Evolutionary conservation across 257 asterid genomes (phyloP), one percentile per base, ranked within the genome.

Genomic region (Petrea volubilis): DNA sequence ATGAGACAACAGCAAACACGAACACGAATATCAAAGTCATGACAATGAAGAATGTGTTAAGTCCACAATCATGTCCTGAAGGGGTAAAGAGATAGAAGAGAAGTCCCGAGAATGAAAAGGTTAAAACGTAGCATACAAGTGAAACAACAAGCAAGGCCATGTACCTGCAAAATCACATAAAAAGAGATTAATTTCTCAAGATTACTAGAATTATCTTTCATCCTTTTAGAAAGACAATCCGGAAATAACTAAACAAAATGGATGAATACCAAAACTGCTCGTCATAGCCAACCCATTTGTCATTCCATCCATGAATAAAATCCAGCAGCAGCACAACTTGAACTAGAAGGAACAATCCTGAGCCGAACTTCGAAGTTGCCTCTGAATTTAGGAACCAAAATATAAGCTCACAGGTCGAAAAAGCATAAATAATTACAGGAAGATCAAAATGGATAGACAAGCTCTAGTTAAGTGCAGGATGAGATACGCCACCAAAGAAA

Each of bases 221-320:
- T 51, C 21, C 41, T 40, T 21, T 61, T 47, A 2, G 33, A 25
- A 12, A 23, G 18, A 11, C n/a, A n/a, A 68, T 56, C 4, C 11
- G 17, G 15, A 72, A 47, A 46, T 20, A 29, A 59, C 33, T 38
- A 51, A 50, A 66, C 14, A 62, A 52, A 57, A 67, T 24, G 14
- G 47, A 63, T 21, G 57, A 75, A 87, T 79, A 93, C 98, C 98
- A 93, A 77, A 93, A 93, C 62, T 90, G 82, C 80, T 90, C 98
- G 57, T 90, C 96, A 44, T 90, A 93, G 68, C 97, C 96, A 80
- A 88, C 98, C 98, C 98, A 93, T 81, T 85, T 93, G 86, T 88
- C 95, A 68, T 93, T 93, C 98, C 98, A 93, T 53, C 96, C 83
- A 79, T 90, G 97, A 63, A 93, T 90, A 80, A 93, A 93, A 78